A percentile compares a stretch with the other conserved stretches of the same genome.
Evolutionary conservation across 2,329 filamentous ascomycete species (phyloP).

Genomic region (Neonectria sp.): DNA sequence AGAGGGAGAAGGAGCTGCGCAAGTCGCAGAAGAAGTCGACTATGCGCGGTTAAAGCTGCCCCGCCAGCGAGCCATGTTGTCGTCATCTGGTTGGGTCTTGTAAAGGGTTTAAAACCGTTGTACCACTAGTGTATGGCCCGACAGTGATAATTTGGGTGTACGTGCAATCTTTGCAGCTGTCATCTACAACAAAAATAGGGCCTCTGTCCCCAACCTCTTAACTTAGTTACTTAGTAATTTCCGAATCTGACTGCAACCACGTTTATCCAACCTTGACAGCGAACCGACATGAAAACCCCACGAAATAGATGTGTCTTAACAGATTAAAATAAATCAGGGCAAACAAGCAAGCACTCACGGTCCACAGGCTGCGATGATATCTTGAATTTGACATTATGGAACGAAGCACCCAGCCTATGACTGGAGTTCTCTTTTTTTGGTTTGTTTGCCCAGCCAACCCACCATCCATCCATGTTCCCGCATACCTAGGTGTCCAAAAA

Average conservation of each 20-base stretch:
- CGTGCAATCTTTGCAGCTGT: constrained; percentile 8
- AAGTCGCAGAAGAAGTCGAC: constrained; percentile 70
- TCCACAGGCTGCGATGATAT: constrained; percentile 14
- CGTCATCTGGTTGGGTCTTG: constrained; percentile 23
- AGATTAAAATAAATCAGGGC: neutral
- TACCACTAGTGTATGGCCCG: constrained; percentile 26
- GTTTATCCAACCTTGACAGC: neutral
- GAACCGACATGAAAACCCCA: no score
- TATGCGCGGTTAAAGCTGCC: constrained; percentile 59
- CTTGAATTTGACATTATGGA: constrained; percentile 30
- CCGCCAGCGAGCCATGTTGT: neutral
- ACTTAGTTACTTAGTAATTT: constrained; percentile 27
- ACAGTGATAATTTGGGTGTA: constrained; percentile 9
- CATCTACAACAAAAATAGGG: constrained; percentile 8
- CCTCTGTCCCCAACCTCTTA: constrained; percentile 5
- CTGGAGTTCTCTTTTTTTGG: constrained; percentile 24
- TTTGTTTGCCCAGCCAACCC: constrained; percentile 17
- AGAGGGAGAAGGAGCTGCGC: constrained; percentile 80
- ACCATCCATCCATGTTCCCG: constrained; percentile 2
- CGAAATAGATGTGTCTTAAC: neutral
- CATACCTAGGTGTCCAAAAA: constrained; percentile 13
- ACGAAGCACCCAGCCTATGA: constrained; percentile 21
- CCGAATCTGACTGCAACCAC: constrained; percentile 12
- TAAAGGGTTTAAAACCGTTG: constrained; percentile 30
- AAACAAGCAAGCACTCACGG: constrained; percentile 18